Base-by-base conservation (phyloP, 441 rosid genomes). In the Jatropha multifida region DNA sequence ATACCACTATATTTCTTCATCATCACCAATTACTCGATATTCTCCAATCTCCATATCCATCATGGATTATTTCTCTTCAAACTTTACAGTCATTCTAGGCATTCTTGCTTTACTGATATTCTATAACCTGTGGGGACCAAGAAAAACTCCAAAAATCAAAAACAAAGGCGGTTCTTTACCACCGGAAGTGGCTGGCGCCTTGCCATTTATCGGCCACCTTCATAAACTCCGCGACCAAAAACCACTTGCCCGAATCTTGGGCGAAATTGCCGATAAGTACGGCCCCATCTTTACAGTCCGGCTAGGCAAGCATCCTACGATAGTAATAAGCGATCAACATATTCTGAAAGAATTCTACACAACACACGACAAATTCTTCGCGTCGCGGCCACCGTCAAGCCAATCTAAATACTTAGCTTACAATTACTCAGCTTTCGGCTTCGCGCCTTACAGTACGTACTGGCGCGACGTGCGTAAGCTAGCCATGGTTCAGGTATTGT, bases 191-290 rank as follows among this genome's bases (percentile, higher is more conserved):
- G 6, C 67, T 3, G 87, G 88, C 7, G 80, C 87, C 61, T 83
- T 77, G 85, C 94, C 94, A 11, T 40, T 90, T 23, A 77, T 90
- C 17, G 94, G 90, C 14, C 93, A 88, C 80, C 84, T 89, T 69
- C 91, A 80, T 76, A 85, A 85, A 64, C 85, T 89, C 0, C 26
- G 76, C 0, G 83, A 82, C 54, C 18, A 74, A 37, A 80, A 23
- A 63, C 65, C 42, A 10, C 49, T 77, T 10, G 58, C 65, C 37
- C 55, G 73, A 56, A 41, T 52, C 9, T 46, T 77, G 26, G 72
- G 51, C 17, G 51, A 26, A 10, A n/a, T 66, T 5, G 72, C 68
- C 3, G 77, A 72, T 40, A 68, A 67, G n/a, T 49, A 62, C n/a
- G 77, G 81, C 9, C 61, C 63, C 23, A 64, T 59, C 80, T 72